A percentile compares a stretch with the other conserved stretches of the same genome.
These are phyloP conservation scores for Diutina pseudorugosa DNA, from an alignment of 1,139 yeast species.

Conservation along the genomic window DNA sequence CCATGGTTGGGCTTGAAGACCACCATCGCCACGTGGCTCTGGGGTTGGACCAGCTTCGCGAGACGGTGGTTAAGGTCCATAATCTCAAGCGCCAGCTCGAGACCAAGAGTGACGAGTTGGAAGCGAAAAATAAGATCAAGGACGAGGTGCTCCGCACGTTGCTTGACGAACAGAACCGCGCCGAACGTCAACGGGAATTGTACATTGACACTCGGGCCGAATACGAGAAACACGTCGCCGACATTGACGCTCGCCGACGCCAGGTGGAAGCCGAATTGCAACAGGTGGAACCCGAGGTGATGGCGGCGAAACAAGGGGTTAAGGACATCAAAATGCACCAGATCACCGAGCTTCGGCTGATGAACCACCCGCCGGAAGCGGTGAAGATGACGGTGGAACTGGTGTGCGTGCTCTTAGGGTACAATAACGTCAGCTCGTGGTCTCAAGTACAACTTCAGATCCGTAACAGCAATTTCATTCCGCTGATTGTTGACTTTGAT, in stretches of 20 bases:
- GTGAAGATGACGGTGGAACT: slow-evolving; percentile 82
- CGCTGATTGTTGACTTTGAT: slow-evolving; percentile 68
- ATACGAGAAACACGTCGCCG: slow-evolving; percentile 53
- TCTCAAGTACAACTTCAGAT: slow-evolving; percentile 74
- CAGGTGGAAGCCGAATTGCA: slow-evolving; percentile 54
- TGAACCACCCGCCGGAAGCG: slow-evolving; percentile 85
- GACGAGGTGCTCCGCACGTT: slow-evolving; percentile 58
- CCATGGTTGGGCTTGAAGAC: slow-evolving; percentile 36
- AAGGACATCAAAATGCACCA: slow-evolving; percentile 88
- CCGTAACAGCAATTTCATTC: slow-evolving; percentile 78
- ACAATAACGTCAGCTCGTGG: slow-evolving; percentile 52
- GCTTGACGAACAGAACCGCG: slow-evolving; percentile 84
- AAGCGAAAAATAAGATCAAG: slow-evolving; percentile 56
- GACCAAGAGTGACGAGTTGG: slow-evolving; percentile 37
- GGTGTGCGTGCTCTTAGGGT: slow-evolving; percentile 73
- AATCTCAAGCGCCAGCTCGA: slow-evolving; percentile 44
- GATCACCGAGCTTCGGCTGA: slow-evolving; percentile 76
- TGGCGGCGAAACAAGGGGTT: slow-evolving; percentile 79
- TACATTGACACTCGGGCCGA: slow-evolving; percentile 68
- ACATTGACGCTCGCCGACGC: slow-evolving; percentile 42
- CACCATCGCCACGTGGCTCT: slow-evolving; percentile 59
- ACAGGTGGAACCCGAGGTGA: slow-evolving; percentile 72
- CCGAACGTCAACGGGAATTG: slow-evolving; percentile 82
- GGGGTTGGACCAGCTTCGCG: slow-evolving; percentile 69
- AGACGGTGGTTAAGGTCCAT: slow-evolving; percentile 65